A percentile compares a stretch with the other conserved stretches of the same genome.
These are phyloP conservation scores for Zymoseptoria brevis DNA, from an alignment of 2,329 filamentous ascomycete species.

Conservation along the genomic window DNA sequence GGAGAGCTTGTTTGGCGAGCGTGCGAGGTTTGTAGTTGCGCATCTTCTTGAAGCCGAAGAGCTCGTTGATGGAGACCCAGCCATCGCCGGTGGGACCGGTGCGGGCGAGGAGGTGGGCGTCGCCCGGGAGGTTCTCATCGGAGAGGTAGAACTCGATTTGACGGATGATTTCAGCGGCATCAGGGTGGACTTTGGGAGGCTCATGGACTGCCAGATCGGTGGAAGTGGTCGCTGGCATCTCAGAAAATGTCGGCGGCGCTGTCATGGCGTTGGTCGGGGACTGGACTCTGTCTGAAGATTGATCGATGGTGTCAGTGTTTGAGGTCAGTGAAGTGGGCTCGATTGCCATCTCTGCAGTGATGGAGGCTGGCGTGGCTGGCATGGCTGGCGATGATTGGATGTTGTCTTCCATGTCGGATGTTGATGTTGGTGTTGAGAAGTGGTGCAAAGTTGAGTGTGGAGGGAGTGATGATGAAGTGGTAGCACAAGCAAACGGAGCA, in stretches of 20 bases:
- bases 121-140: slow-evolving; percentile 39
- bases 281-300: not conserved
- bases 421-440: not conserved
- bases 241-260: not conserved
- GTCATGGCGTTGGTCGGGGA: not conserved
- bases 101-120: slow-evolving; percentile 37
- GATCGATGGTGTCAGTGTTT: not conserved
- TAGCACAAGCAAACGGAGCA: not conserved
- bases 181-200: slow-evolving; percentile 5
- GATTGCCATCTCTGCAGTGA: not conserved
- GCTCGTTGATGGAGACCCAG: slow-evolving; percentile 36
- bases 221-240: not conserved
- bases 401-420: not conserved
- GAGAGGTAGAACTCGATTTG: slow-evolving; percentile 46
- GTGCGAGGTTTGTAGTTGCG: slow-evolving; percentile 34
- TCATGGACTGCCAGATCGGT: not conserved
- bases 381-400: not conserved
- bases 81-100: slow-evolving; percentile 34
- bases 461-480: not conserved
- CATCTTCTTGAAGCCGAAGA: slow-evolving; percentile 41
- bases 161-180: slow-evolving; percentile 21
- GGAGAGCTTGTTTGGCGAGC: slow-evolving; percentile 35
- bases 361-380: not conserved
- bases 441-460: not conserved
- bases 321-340: not conserved